Evolutionary conservation across 805 yeast genomes (phyloP), one percentile per base, ranked within the genome.

Genomic region (Jamesozyma rosinii): DNA sequence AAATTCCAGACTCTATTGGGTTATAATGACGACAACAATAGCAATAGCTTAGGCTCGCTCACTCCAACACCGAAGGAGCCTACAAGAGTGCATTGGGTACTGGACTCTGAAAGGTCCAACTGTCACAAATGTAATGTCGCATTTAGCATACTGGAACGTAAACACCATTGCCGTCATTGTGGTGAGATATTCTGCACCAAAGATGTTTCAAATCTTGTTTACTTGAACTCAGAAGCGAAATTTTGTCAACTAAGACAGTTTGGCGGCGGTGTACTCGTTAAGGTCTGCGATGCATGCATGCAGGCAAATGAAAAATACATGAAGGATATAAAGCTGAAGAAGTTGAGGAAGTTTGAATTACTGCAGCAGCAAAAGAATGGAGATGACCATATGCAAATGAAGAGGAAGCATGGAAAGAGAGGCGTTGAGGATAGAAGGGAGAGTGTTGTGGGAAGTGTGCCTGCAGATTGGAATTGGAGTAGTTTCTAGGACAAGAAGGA

Each of bases 111-210:
- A 18, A 76, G 83, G 31, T 61, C 69, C 38, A 70, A 74, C 40
- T 90, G 97, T 61, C 71, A 75, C 13, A 71, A 73, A 21, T 90
- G 97, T 64, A 67, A 71, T 41, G 76, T 73, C 53, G 58, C 69
- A 15, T 89, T 90, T 65, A 81, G 88, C 31, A 79, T 80, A 53
- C 82, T 79, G 68, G 95, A 75, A 59, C 75, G 89, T 53, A 72
- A 80, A 49, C 95, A 84, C 57, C 95, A 84, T 66, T 84, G 95
- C 59, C 74, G 95, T 42, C 80, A 81, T 58, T 84, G 95, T 61
- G 95, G 95, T 31, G 86, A 83, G 34, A 75, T 84, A 18, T 84
- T 76, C 55, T 84, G 95, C 61, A 76, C 77, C 29, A 77, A 74
- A 47, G 89, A 85, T 61, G 71, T 80, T 3, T 66, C 73, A 6